Base-by-base conservation (phyloP, 805 yeast species). In the Candida caryicola region DNA sequence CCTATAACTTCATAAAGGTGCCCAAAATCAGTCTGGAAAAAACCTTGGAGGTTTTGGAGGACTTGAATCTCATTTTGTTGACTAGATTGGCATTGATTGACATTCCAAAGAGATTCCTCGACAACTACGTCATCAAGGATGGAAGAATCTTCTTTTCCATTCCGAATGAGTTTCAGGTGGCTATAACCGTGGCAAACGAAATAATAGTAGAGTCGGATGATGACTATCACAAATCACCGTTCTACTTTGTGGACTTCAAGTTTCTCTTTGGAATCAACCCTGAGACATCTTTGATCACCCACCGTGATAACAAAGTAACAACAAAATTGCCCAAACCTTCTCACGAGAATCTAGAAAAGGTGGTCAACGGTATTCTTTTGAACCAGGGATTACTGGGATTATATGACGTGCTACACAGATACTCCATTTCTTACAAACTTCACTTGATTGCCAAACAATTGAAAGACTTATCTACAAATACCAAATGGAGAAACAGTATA, bases 241-340 rank as follows among this genome's bases (percentile, higher is more conserved):
- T 85, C 50, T 85, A 81, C 54, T 71, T 88, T 43, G 84, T 91
- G 15, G 91, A 86, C 55, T 83, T 89, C 59, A 72, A 77, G 39
- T 75, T 89, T 39, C 64, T 74, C 16, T 82, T 84, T 50, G 71
- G 74, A 7, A 66, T 73, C 18, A 63, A 62, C 43, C 67, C 61
- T 4, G 69, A 63, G 33, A 59, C 61, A 2, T 40, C 54, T 8
- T 47, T 64, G 29, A 62, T 62, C 13, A 55, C 65, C 12, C 62
- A 63, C 37, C 46, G 47, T 17, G 52, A 55, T 37, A 46, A 52
- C 32, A 52, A 56, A 13, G 43, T 44, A 31, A 46, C 49, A 23
- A 65, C 71, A 2, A 46, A 34, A 30, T 48, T 68, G 14, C 73
- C 73, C 5, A 45, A 45, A 32, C 37, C 41, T 12, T 56, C 67